phyloP scores from a whole-genome alignment of 2,329 filamentous ascomycete genomes.

The Plenodomus tracheiphilus region DNA sequence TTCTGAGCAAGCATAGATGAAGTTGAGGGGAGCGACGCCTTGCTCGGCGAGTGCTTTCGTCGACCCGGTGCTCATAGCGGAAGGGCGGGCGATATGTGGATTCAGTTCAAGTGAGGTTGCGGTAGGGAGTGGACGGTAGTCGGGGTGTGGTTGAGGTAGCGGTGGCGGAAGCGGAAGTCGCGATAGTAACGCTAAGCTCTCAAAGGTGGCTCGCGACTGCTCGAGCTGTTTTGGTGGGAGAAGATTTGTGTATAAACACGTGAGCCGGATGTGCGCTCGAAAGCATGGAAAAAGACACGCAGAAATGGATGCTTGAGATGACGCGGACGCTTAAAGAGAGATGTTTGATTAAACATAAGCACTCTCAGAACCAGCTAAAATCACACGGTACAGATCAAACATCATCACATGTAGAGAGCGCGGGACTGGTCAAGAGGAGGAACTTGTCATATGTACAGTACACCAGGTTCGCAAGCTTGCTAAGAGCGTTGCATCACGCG shows the following conservation, averaged over 20 bases:
- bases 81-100: background rate
- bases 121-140: constrained; percentile 4
- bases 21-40: constrained; percentile 45
- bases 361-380: background rate
- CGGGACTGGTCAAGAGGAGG: background rate
- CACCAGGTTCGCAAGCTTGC: constrained; percentile 1
- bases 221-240: no score
- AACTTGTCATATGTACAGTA: constrained; percentile 33
- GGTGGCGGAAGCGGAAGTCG: constrained; percentile 12
- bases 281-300: background rate
- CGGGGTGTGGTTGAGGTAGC: constrained; percentile 1
- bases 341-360: background rate
- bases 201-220: background rate
- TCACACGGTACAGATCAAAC: constrained; percentile 1
- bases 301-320: background rate
- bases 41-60: constrained; percentile 16
- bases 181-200: constrained; percentile 22
- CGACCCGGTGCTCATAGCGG: constrained; percentile 15
- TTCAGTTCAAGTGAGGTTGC: background rate
- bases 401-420: constrained; percentile 5
- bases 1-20: constrained; percentile 54
- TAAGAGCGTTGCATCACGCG: constrained; percentile 17
- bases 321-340: no score
- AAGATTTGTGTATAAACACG: no score
- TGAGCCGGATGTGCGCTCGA: background rate